Evolutionary conservation across 1,139 yeast species (phyloP).

Genomic region (Kurtzmaniella natalensis): DNA sequence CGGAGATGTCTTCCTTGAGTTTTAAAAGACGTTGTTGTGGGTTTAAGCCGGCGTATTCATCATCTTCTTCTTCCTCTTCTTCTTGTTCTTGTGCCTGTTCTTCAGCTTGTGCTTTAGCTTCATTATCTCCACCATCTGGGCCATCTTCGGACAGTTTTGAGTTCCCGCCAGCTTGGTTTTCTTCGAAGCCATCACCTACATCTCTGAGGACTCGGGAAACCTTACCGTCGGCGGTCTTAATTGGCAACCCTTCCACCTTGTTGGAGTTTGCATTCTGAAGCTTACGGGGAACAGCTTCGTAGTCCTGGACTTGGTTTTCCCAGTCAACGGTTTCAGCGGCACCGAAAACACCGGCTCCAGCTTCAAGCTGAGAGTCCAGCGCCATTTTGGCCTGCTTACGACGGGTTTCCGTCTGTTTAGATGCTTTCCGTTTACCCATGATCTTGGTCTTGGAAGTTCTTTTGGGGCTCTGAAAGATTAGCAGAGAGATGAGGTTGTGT

Average conservation of each 20-base stretch:
- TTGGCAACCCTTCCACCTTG: constrained; percentile 74
- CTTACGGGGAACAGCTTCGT: constrained; percentile 57
- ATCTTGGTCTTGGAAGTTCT: too few relatives aligned
- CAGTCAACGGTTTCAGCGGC: constrained; percentile 23
- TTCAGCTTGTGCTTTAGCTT: constrained; percentile 7
- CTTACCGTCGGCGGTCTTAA: constrained; percentile 66
- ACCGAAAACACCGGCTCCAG: constrained; percentile 31
- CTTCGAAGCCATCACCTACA: too few relatives aligned
- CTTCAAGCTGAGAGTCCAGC: constrained; percentile 41
- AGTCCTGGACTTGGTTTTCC: constrained; percentile 69
- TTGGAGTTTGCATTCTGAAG: constrained; percentile 26
- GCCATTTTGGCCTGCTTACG: constrained; percentile 49
- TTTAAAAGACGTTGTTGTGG: constrained; percentile 55
- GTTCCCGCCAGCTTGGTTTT: constrained; percentile 20
- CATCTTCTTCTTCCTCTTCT: constrained; percentile 26
- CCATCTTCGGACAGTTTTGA: constrained; percentile 17
- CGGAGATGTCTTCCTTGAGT: constrained; percentile 82
- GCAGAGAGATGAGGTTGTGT: neutral
- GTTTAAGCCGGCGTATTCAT: constrained; percentile 44
- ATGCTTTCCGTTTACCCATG: constrained; percentile 49
- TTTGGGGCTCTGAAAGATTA: too few relatives aligned
- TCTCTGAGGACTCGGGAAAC: constrained; percentile 57
- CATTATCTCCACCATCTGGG: constrained; percentile 14
- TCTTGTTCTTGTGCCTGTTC: constrained; percentile 19
- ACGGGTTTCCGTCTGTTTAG: constrained; percentile 36